phyloP scores from a whole-genome alignment of 1,284 basidiomycete species.

The Rhodotorula sp. region DNA sequence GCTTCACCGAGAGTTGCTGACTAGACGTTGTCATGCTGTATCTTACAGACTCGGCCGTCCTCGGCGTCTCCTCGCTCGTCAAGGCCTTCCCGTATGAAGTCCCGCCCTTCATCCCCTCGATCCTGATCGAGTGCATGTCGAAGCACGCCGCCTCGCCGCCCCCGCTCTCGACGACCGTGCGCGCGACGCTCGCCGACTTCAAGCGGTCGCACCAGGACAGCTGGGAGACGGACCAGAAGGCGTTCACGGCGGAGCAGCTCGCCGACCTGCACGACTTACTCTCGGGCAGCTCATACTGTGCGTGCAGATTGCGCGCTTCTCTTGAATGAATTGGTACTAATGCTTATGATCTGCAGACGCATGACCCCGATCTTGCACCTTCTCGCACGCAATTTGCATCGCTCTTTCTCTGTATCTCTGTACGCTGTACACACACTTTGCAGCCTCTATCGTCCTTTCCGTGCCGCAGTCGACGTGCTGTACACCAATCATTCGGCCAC shows the following conservation, averaged over 20 bases:
- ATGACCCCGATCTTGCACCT: too few relatives aligned
- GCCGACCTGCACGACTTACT: slow-evolving; percentile 83
- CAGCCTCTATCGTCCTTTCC: too few relatives aligned
- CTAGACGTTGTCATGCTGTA: not conserved
- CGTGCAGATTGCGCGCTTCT: not conserved
- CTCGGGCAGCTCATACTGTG: slow-evolving; percentile 45
- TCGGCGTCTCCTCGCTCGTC: slow-evolving; percentile 78
- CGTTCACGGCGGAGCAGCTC: slow-evolving; percentile 87
- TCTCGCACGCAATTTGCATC: too few relatives aligned
- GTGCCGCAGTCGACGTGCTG: too few relatives aligned
- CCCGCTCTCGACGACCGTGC: slow-evolving; percentile 63
- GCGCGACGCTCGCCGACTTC: slow-evolving; percentile 48
- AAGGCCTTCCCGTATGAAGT: slow-evolving; percentile 82
- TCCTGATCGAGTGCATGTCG: slow-evolving; percentile 76
- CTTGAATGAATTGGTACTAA: too few relatives aligned
- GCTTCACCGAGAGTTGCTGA: not conserved
- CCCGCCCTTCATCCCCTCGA: slow-evolving; percentile 78
- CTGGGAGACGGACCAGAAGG: slow-evolving; percentile 78
- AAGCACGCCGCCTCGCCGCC: slow-evolving; percentile 84
- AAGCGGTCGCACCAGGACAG: slow-evolving; percentile 52
- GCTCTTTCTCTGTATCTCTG: too few relatives aligned
- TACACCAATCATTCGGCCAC: too few relatives aligned
- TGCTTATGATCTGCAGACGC: too few relatives aligned
- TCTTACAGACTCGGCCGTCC: slow-evolving; percentile 61
- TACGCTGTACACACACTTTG: too few relatives aligned